Evolutionary conservation across 148 eudicot genomes (phyloP).

Genomic region (Selenicereus undatus): DNA sequence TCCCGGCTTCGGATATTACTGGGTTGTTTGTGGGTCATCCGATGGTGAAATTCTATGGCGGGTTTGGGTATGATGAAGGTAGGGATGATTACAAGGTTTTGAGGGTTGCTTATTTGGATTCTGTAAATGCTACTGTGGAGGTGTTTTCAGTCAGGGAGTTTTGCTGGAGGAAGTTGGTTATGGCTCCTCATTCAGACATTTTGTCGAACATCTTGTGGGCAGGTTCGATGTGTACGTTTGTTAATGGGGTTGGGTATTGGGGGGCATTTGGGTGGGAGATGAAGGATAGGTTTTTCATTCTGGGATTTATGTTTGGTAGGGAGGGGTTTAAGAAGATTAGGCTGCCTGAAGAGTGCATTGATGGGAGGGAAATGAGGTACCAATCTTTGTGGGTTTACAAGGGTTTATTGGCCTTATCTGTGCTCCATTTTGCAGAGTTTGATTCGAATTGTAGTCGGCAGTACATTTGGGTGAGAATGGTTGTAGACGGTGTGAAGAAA

Average conservation of each 20-base stretch:
- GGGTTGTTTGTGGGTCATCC: conserved; percentile 26
- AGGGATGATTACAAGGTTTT: conserved; percentile 24
- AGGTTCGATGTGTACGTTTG: conserved; percentile 20
- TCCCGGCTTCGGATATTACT: conserved; percentile 19
- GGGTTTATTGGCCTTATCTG: conserved; percentile 25
- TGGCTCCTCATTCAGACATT: conserved; percentile 20
- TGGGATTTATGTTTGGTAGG: conserved; percentile 13
- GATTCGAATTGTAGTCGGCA: conserved; percentile 16
- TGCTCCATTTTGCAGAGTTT: conserved; percentile 26
- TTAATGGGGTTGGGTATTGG: conserved; percentile 31
- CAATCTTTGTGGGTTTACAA: conserved; percentile 29
- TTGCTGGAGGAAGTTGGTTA: conserved; percentile 15
- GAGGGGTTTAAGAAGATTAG: conserved; percentile 5
- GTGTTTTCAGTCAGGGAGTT: conserved; percentile 19
- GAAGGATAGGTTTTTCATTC: conserved; percentile 21
- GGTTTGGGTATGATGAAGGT: conserved; percentile 17
- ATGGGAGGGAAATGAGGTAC: conserved; percentile 29
- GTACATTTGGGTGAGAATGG: conserved; percentile 21
- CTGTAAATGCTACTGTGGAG: not conserved
- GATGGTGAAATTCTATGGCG: conserved; percentile 19
- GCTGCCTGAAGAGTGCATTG: conserved; percentile 23
- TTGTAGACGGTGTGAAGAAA: not conserved
- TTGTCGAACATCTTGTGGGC: conserved; percentile 31
- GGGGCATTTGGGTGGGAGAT: conserved; percentile 14
- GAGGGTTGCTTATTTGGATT: conserved; percentile 19